Conservation (phyloP, 495 filamentous ascomycete species). For the Penicillium coprophilum region DNA sequence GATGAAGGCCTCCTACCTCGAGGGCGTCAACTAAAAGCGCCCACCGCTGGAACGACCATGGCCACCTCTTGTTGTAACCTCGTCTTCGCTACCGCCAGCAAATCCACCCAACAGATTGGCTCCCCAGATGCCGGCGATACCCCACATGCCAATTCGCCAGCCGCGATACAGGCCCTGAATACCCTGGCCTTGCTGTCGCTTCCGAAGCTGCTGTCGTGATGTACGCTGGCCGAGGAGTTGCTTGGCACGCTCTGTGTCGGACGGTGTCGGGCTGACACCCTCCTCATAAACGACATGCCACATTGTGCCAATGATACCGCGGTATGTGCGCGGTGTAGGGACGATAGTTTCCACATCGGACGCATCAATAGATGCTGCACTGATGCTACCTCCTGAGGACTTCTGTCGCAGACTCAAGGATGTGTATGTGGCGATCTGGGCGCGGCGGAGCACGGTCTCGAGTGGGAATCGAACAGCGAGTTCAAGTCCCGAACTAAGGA, state of each 20-base stretch:
- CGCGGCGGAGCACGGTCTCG: conserved; percentile 86
- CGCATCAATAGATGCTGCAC: conserved; percentile 41
- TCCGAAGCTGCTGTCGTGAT: conserved; percentile 38
- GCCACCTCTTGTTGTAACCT: conserved; percentile 32
- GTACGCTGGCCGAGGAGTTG: conserved; percentile 35
- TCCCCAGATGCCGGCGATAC: conserved; percentile 84
- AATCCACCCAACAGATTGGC: conserved; percentile 59
- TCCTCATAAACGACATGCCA: conserved; percentile 84
- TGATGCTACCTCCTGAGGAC: conserved; percentile 48
- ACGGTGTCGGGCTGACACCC: conserved; percentile 48
- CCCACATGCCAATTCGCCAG: conserved; percentile 96
- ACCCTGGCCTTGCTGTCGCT: conserved; percentile 69
- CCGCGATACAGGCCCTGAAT: conserved; percentile 83
- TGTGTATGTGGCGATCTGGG: conserved; percentile 69
- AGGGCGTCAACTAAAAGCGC: conserved; percentile 28
- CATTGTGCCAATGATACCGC: conserved; percentile 82
- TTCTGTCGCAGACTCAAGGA: conserved; percentile 52
- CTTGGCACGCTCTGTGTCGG: conserved; percentile 38
- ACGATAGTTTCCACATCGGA: conserved; percentile 70
- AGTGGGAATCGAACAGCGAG: conserved; percentile 82
- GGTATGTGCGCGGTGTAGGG: conserved; percentile 59
- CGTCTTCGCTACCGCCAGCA: conserved; percentile 36
- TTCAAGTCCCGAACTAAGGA: conserved; percentile 72
- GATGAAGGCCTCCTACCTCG: background rate
- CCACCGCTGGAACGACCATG: conserved; percentile 35